Evolutionary conservation across 1,139 yeast genomes (phyloP).

Genomic region (Hyphopichia burtonii): DNA sequence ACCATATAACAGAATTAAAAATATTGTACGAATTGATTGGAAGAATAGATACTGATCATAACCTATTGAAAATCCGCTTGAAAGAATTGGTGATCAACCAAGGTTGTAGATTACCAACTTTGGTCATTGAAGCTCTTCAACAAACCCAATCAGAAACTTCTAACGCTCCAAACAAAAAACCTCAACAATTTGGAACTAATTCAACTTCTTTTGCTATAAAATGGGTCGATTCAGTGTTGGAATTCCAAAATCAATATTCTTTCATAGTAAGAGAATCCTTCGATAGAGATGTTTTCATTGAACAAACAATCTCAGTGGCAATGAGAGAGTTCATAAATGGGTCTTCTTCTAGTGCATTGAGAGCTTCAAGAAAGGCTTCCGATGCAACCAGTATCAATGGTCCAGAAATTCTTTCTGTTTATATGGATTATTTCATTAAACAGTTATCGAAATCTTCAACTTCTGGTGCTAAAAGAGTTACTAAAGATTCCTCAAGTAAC

Average conservation of each 20-base stretch:
- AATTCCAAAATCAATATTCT: conserved; percentile 53
- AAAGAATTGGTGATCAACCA: conserved; percentile 46
- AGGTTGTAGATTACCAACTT: conserved; percentile 30
- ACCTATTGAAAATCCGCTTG: conserved; percentile 50
- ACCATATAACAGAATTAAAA: conserved; percentile 26
- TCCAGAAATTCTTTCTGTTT: conserved; percentile 73
- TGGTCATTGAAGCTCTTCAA: conserved; percentile 20
- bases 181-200: conserved; percentile 16
- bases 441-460: conserved; percentile 47
- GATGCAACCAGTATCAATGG: conserved; percentile 46
- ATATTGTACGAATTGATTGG: conserved; percentile 51
- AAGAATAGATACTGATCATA: conserved; percentile 54
- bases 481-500: conserved; percentile 3
- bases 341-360: conserved; percentile 5
- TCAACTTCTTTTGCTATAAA: conserved; percentile 57
- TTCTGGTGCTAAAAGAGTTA: conserved; percentile 8
- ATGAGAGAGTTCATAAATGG: conserved; percentile 63
- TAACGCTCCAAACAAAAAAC: conserved; percentile 9
- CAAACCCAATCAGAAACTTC: not conserved
- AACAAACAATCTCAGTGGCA: conserved; percentile 58
- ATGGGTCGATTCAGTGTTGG: conserved; percentile 68
- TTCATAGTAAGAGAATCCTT: conserved; percentile 48
- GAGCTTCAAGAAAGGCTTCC: conserved; percentile 11
- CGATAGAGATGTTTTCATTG: conserved; percentile 47
- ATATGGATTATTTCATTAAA: conserved; percentile 70